Evolutionary conservation across 2,329 filamentous ascomycete species (phyloP).

Genomic region (Talaromyces funiculosus): DNA sequence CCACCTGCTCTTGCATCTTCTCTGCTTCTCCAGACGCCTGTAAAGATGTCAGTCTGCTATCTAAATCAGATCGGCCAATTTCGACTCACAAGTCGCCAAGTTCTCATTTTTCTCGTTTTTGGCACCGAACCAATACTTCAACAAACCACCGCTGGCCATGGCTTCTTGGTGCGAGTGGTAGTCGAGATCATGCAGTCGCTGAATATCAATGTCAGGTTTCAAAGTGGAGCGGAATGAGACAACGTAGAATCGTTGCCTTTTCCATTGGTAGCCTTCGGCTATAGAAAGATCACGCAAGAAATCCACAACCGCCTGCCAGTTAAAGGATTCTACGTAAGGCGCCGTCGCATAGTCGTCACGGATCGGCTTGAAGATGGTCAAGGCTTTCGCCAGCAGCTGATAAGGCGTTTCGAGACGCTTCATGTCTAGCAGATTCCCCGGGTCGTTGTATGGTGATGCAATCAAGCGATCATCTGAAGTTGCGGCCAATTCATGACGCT

Average conservation of each 20-base stretch:
- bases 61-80: neutral
- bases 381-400: constrained; percentile 64
- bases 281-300: constrained; percentile 51
- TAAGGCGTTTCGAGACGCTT: constrained; percentile 59
- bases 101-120: constrained; percentile 67
- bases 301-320: constrained; percentile 62
- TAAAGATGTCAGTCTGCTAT: constrained; percentile 36
- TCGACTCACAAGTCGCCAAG: constrained; percentile 66
- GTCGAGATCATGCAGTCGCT: constrained; percentile 66
- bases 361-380: constrained; percentile 58
- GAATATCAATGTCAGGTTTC: constrained; percentile 59
- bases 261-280: constrained; percentile 51
- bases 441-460: constrained; percentile 69
- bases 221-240: constrained; percentile 77
- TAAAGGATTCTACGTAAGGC: constrained; percentile 68
- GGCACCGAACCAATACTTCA: constrained; percentile 91
- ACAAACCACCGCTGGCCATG: constrained; percentile 68
- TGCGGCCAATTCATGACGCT: constrained; percentile 13
- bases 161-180: constrained; percentile 76
- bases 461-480: constrained; percentile 44
- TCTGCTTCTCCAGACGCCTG: constrained; percentile 60
- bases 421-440: constrained; percentile 68
- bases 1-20: constrained; percentile 58
- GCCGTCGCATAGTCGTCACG: constrained; percentile 70
- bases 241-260: constrained; percentile 66